Evolutionary conservation across 257 asterid genomes (phyloP).

Genomic region (Ajuga chamaepitys): DNA sequence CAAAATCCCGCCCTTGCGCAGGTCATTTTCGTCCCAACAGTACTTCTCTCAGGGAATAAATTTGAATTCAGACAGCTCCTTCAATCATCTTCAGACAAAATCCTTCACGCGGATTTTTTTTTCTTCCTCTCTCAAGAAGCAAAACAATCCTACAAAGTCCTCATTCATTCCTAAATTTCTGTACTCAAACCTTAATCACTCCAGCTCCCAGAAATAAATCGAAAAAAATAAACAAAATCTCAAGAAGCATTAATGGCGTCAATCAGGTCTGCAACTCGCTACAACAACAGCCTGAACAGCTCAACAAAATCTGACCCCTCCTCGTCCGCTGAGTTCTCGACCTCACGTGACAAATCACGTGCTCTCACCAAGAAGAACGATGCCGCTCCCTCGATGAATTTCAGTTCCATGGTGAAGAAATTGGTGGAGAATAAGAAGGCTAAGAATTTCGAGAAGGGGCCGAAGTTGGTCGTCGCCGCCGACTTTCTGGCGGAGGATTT

Average conservation of each 20-base stretch:
- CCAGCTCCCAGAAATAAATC: neutral
- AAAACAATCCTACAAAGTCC: neutral
- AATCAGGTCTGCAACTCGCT: constrained; percentile 67
- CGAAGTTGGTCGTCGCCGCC: constrained; percentile 40
- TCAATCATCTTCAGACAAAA: constrained; percentile 18
- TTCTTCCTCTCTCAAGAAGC: neutral
- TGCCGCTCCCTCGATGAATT: constrained; percentile 23
- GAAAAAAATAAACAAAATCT: neutral
- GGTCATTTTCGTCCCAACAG: constrained; percentile 26
- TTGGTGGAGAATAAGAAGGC: constrained; percentile 56
- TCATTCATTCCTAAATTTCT: constrained; percentile 3
- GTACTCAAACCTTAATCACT: constrained; percentile 8
- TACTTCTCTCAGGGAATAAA: constrained; percentile 6
- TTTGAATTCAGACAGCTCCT: constrained; percentile 28
- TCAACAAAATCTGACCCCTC: constrained; percentile 71
- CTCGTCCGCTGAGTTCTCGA: constrained; percentile 47
- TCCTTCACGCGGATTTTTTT: constrained; percentile 13
- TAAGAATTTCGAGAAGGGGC: constrained; percentile 29
- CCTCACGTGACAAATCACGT: constrained; percentile 26
- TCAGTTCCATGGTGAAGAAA: constrained; percentile 64
- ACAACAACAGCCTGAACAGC: constrained; percentile 44
- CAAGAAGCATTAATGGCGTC: constrained; percentile 50
- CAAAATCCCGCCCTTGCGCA: constrained; percentile 16
- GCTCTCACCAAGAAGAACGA: constrained; percentile 33
- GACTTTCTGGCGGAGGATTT: constrained; percentile 68